These are phyloP conservation scores for Cryphonectria naterciae DNA, from an alignment of 2,329 filamentous ascomycete genomes.

Conservation along the genomic window DNA sequence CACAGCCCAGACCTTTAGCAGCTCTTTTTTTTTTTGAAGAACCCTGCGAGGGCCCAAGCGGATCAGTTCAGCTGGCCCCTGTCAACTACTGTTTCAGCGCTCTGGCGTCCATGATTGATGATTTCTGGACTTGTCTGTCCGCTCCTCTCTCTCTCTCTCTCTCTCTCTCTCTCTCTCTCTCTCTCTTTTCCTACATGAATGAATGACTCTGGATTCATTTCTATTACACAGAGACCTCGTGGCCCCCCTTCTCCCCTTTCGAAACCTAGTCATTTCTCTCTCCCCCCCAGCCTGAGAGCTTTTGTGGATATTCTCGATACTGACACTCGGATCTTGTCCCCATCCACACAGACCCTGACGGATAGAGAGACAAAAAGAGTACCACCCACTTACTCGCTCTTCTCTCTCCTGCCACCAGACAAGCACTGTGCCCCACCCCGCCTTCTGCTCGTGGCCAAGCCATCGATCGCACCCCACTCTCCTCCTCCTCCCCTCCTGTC, in stretches of 20 bases:
- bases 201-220: background rate
- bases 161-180: background rate
- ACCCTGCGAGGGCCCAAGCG: constrained; percentile 8
- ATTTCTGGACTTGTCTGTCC: background rate
- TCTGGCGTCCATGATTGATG: background rate
- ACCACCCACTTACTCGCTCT: background rate
- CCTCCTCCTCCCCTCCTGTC: background rate
- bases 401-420: constrained; percentile 12
- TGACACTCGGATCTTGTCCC: constrained; percentile 4
- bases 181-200: background rate
- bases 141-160: background rate
- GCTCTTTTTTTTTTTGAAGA: background rate
- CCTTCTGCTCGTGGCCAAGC: constrained; percentile 17
- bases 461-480: constrained; percentile 5
- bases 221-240: background rate
- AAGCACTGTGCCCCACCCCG: constrained; percentile 12
- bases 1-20: background rate
- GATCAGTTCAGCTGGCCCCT: constrained; percentile 11
- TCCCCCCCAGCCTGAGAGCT: background rate
- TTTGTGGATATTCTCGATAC: background rate
- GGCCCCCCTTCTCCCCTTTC: background rate
- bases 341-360: background rate
- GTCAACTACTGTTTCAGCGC: constrained; percentile 11
- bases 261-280: background rate
- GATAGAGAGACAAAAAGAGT: background rate